These are phyloP conservation scores for Phytophthora melonis DNA, from an alignment of 352 stramenopile species.

Conservation along the genomic window DNA sequence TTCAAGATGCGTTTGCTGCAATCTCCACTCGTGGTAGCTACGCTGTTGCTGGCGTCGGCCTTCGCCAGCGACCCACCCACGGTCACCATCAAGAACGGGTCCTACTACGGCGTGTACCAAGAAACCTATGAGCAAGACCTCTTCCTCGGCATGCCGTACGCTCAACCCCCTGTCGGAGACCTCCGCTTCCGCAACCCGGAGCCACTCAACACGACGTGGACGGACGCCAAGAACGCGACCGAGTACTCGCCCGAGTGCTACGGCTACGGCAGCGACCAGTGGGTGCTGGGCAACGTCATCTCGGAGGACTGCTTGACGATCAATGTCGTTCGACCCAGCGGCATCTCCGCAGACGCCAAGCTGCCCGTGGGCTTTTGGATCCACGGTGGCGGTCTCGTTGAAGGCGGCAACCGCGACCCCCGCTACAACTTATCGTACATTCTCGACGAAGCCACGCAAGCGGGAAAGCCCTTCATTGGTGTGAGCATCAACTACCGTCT, in stretches of 20 bases:
- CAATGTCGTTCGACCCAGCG: conserved; percentile 40
- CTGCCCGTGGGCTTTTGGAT: conserved; percentile 43
- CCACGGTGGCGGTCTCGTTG: conserved; percentile 30
- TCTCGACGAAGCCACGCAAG: conserved; percentile 29
- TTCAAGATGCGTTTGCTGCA: too few relatives aligned
- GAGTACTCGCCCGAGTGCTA: conserved; percentile 52
- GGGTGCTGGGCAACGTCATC: conserved; percentile 31
- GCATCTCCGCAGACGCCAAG: conserved; percentile 17
- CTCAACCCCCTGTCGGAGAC: conserved; percentile 24
- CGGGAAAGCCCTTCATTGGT: conserved; percentile 41
- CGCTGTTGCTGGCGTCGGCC: too few relatives aligned
- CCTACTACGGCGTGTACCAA: conserved; percentile 38
- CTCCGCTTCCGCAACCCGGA: conserved; percentile 37
- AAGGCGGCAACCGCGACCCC: conserved; percentile 39
- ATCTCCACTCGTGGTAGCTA: too few relatives aligned
- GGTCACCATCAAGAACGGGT: conserved; percentile 39
- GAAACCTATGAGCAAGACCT: conserved; percentile 38
- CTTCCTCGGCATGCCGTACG: conserved; percentile 47
- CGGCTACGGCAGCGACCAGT: conserved; percentile 35
- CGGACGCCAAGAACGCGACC: conserved; percentile 38
- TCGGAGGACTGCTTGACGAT: conserved; percentile 37
- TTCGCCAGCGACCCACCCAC: conserved; percentile 9
- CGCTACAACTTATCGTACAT: conserved; percentile 48
- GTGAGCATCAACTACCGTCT: conserved; percentile 58
- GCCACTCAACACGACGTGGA: conserved; percentile 34